A percentile compares a stretch with the other conserved stretches of the same genome.
phyloP scores from a whole-genome alignment of 495 filamentous ascomycete genomes.

The Baudoinia panamericana region DNA sequence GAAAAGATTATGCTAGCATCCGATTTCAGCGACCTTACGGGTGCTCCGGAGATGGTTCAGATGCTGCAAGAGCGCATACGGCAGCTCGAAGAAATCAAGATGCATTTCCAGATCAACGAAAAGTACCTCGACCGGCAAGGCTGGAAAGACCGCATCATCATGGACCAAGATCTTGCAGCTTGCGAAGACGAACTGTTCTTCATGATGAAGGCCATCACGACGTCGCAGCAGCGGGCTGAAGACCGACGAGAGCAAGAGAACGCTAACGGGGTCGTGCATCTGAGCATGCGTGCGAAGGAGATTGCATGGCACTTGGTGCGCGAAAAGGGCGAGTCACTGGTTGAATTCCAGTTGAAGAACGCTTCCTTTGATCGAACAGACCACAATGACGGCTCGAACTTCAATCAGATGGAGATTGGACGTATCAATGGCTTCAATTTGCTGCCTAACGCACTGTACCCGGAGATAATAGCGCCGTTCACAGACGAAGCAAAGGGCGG shows the following conservation, averaged over 20 bases:
- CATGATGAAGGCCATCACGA: conserved; percentile 99
- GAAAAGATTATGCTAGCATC: conserved; percentile 99
- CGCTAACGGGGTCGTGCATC: conserved; percentile 66
- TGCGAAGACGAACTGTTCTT: conserved; percentile 98
- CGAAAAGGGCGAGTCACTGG: conserved; percentile 72
- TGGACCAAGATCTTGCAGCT: conserved; percentile 75
- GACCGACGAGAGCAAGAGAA: conserved; percentile 48
- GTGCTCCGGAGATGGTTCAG: conserved; percentile 86
- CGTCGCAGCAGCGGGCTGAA: conserved; percentile 76
- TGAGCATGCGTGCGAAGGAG: conserved; percentile 80
- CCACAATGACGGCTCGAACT: conserved; percentile 91
- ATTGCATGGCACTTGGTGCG: conserved; percentile 94
- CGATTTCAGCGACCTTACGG: conserved; percentile 93
- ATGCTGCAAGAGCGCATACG: conserved; percentile 82
- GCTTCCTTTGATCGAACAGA: conserved; percentile 87
- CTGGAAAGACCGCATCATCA: conserved; percentile 73
- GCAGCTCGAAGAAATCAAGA: conserved; percentile 93
- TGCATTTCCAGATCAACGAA: conserved; percentile 84
- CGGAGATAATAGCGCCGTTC: conserved; percentile 87
- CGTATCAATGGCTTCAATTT: conserved; percentile 76
- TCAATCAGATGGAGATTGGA: conserved; percentile 78
- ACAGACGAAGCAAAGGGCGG: conserved; percentile 45
- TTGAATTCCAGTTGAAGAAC: conserved; percentile 82
- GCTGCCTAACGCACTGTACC: conserved; percentile 80
- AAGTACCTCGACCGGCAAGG: conserved; percentile 76